phyloP scores from a whole-genome alignment of 1,284 basidiomycete genomes.

The Moesziomyces aphidis region DNA sequence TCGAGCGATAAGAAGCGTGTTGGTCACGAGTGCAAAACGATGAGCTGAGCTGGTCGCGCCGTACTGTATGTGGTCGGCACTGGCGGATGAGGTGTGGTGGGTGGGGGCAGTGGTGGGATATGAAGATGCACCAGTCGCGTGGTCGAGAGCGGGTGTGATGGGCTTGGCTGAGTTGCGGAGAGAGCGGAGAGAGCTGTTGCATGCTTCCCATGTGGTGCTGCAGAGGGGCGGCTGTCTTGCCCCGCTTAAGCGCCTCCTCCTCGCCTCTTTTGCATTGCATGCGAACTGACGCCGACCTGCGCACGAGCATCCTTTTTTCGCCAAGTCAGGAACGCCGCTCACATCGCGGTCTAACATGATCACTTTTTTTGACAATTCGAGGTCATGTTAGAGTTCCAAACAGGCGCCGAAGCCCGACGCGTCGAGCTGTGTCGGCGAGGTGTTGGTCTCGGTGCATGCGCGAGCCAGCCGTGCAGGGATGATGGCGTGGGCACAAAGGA shows the following conservation, averaged over 20 bases:
- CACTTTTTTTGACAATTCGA: background rate
- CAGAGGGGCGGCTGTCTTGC: background rate
- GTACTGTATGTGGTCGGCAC: too few relatives aligned
- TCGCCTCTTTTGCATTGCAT: background rate
- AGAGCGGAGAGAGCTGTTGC: too few relatives aligned
- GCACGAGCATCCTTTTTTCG: background rate
- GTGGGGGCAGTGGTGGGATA: too few relatives aligned
- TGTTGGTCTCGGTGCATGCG: slow-evolving; percentile 15
- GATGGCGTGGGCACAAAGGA: background rate
- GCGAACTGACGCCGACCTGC: background rate
- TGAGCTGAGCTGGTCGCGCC: too few relatives aligned
- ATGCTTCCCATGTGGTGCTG: background rate
- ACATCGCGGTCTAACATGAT: background rate
- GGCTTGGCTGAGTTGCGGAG: too few relatives aligned
- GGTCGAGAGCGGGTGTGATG: too few relatives aligned
- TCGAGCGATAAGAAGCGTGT: background rate
- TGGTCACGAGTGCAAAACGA: background rate
- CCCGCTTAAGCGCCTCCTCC: background rate
- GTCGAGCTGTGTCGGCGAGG: too few relatives aligned
- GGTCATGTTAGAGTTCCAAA: too few relatives aligned
- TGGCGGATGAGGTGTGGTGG: too few relatives aligned
- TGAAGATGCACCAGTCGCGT: too few relatives aligned
- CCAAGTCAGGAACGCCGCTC: background rate
- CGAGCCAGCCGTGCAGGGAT: background rate
- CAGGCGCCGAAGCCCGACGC: background rate